These are phyloP conservation scores for Daedalea quercina DNA, from an alignment of 768 basidiomycete genomes.

Conservation along the genomic window DNA sequence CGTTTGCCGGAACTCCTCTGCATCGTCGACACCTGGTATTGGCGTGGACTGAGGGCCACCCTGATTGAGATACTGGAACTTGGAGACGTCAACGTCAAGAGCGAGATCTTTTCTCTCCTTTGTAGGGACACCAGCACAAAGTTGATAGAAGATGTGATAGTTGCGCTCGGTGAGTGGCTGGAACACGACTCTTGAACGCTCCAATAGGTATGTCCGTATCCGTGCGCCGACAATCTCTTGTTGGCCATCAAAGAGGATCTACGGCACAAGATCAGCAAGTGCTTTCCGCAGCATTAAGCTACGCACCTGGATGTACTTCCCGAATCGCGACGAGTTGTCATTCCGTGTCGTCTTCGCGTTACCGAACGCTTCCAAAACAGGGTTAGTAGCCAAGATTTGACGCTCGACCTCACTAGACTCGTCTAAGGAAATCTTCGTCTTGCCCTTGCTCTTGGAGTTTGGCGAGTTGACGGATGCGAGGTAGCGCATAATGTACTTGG, in stretches of 20 bases:
- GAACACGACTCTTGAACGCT: conserved; percentile 95
- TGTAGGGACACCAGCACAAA: conserved; percentile 92
- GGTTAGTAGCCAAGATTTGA: conserved; percentile 98
- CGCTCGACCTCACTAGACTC: conserved; percentile 93
- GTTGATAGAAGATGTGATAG: conserved; percentile 99
- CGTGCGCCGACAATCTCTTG: conserved; percentile 98
- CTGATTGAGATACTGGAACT: conserved; percentile 90
- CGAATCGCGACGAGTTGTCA: conserved; percentile 98
- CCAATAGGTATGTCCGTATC: conserved; percentile 97
- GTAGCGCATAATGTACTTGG: conserved; percentile 99
- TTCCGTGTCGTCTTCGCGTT: conserved; percentile 99
- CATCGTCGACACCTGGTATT: conserved; percentile 91
- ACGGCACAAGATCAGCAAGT: conserved; percentile 6
- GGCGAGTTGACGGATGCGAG: conserved; percentile 94
- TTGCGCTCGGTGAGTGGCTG: conserved; percentile 96
- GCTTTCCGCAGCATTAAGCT: conserved; percentile 14
- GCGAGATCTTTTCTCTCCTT: conserved; percentile 96
- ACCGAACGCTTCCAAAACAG: conserved; percentile 97
- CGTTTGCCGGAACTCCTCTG: conserved; percentile 89
- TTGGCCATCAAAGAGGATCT: conserved; percentile 95
- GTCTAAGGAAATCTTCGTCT: conserved; percentile 68
- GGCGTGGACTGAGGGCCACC: conserved; percentile 85
- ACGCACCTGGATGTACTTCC: conserved; percentile 95
- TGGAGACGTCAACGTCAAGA: conserved; percentile 75
- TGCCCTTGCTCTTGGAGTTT: conserved; percentile 50